These are phyloP conservation scores for Steccherinum ochraceum DNA, from an alignment of 768 basidiomycete genomes.

Conservation along the genomic window DNA sequence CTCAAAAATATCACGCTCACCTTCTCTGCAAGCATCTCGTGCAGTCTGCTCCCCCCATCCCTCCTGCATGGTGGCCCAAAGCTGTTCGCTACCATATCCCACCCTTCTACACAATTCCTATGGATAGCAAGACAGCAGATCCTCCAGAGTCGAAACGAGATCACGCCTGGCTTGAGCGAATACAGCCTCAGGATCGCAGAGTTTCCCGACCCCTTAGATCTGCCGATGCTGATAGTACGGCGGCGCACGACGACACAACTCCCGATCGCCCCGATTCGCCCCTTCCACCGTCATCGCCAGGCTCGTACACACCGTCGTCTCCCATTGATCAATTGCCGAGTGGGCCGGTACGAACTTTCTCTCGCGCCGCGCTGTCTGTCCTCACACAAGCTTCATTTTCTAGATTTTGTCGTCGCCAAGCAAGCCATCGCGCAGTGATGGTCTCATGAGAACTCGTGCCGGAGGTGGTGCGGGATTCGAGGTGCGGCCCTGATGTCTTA, in stretches of 20 bases:
- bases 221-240: no score
- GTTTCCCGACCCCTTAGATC: neutral
- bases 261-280: no score
- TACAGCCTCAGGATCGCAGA: neutral
- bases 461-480: constrained; percentile 6
- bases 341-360: neutral
- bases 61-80: neutral
- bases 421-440: constrained; percentile 6
- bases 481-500: neutral
- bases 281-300: neutral
- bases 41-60: constrained; percentile 2
- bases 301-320: neutral
- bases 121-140: neutral
- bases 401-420: constrained; percentile 8
- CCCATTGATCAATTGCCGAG: neutral
- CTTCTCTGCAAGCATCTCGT: constrained; percentile 12
- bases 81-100: constrained; percentile 4
- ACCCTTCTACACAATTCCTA: constrained; percentile 11
- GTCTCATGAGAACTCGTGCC: constrained; percentile 2
- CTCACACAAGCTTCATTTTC: neutral
- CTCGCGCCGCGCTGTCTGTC: neutral
- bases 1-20: constrained; percentile 10
- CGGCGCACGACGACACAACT: no score
- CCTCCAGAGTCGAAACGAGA: constrained; percentile 1
- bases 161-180: constrained; percentile 1